phyloP scores from a whole-genome alignment of 1,284 basidiomycete species.

The Pterulicium gracile region DNA sequence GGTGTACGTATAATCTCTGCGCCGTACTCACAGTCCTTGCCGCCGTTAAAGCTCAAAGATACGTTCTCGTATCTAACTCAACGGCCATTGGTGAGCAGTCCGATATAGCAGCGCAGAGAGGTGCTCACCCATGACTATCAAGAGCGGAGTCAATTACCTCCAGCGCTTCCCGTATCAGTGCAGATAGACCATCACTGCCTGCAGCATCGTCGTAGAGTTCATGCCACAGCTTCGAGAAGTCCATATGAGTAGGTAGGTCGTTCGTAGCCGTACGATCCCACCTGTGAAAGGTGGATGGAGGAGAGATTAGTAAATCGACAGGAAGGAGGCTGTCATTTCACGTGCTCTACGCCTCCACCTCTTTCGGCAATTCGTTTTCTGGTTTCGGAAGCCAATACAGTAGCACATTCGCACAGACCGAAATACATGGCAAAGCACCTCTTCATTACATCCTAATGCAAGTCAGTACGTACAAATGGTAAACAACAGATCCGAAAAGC shows the following conservation, averaged over 20 bases:
- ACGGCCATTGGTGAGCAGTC: constrained; percentile 1
- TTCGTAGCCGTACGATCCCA: constrained; percentile 3
- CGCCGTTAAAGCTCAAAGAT: constrained; percentile 93
- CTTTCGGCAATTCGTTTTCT: no score
- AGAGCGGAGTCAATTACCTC: not conserved
- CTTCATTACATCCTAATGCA: no score
- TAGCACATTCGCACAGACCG: no score
- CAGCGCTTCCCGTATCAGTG: not conserved
- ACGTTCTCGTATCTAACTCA: constrained; percentile 46
- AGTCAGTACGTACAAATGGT: no score
- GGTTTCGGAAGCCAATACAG: no score
- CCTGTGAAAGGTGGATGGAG: no score
- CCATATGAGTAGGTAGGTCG: not conserved
- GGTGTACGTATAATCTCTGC: not conserved
- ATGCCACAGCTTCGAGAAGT: not conserved
- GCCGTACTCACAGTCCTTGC: constrained; percentile 86
- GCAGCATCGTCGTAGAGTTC: not conserved
- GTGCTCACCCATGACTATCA: not conserved
- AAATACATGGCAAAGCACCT: no score
- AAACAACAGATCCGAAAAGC: no score
- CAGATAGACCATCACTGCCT: not conserved
- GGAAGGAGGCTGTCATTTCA: no score
- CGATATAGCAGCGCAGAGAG: not conserved
- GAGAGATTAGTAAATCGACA: no score
- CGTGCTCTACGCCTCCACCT: no score